phyloP scores from a whole-genome alignment of 2,329 filamentous ascomycete genomes.

The Pseudogymnoascus sp. region DNA sequence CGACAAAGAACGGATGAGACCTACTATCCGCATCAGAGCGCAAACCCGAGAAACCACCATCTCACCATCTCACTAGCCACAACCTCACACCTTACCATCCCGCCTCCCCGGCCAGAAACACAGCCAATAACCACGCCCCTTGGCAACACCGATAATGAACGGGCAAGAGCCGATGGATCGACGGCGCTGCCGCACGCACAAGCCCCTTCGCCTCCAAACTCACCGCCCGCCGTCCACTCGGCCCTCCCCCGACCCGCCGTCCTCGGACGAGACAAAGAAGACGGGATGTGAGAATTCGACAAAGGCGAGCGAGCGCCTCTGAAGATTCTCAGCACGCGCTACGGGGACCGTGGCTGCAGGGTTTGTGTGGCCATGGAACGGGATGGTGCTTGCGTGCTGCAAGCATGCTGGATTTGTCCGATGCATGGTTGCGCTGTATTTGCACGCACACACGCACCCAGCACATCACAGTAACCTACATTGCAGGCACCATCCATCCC shows the following conservation, averaged over 20 bases:
- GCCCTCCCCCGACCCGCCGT: background rate
- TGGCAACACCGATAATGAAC: constrained; percentile 1
- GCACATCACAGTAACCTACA: background rate
- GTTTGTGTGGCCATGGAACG: background rate
- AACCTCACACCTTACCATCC: background rate
- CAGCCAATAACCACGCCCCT: background rate
- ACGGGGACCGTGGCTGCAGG: background rate
- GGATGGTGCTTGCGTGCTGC: background rate
- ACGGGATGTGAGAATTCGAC: background rate
- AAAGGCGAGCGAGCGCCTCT: background rate
- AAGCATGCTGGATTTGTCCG: background rate
- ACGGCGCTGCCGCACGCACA: constrained; percentile 1
- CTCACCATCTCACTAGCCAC: background rate
- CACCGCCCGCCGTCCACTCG: background rate
- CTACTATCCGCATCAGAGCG: background rate
- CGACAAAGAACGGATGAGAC: background rate
- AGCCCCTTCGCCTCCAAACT: background rate
- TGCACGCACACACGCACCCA: background rate
- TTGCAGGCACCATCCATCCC: background rate
- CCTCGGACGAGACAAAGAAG: background rate
- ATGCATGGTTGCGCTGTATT: background rate
- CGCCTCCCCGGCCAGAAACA: background rate
- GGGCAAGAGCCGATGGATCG: constrained; percentile 7
- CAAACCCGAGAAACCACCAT: background rate
- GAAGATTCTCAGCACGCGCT: background rate